Evolutionary conservation across 2,329 filamentous ascomycete species (phyloP).

Genomic region (Colletotrichum siamense): DNA sequence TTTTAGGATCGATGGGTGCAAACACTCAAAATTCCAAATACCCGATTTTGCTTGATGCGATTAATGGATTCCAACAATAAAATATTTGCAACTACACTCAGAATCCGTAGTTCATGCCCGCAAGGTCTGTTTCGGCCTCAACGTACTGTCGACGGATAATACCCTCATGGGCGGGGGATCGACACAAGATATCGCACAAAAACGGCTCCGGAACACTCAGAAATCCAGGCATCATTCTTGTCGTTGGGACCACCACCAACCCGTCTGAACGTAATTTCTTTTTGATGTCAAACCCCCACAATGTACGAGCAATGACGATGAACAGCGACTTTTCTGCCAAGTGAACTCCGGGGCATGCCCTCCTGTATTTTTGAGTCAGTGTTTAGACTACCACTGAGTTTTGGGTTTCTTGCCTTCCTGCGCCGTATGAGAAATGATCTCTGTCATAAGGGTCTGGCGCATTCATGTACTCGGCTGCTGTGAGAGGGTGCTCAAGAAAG

Average conservation of each 20-base stretch:
- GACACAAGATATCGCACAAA: neutral
- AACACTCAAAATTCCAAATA: neutral
- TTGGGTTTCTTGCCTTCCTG: neutral
- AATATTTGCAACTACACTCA: fast-evolving
- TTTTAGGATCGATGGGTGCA: neutral
- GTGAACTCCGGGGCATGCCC: neutral
- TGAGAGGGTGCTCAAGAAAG: neutral
- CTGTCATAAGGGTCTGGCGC: neutral
- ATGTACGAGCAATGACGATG: neutral
- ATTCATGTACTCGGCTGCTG: neutral
- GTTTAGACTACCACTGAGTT: neutral
- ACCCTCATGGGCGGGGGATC: neutral
- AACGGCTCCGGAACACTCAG: neutral
- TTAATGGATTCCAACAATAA: neutral
- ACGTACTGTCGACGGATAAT: neutral
- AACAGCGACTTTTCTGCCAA: neutral
- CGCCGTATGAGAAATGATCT: neutral
- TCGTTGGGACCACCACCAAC: neutral
- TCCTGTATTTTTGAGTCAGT: neutral
- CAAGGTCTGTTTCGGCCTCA: neutral
- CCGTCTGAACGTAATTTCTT: neutral
- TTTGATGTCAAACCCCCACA: neutral
- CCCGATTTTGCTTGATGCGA: too few relatives aligned
- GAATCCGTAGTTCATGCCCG: neutral
- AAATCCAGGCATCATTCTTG: neutral